A percentile compares a stretch with the other conserved stretches of the same genome.
These are phyloP conservation scores for Ascochyta pisi DNA, from an alignment of 2,329 filamentous ascomycete species.

Conservation along the genomic window DNA sequence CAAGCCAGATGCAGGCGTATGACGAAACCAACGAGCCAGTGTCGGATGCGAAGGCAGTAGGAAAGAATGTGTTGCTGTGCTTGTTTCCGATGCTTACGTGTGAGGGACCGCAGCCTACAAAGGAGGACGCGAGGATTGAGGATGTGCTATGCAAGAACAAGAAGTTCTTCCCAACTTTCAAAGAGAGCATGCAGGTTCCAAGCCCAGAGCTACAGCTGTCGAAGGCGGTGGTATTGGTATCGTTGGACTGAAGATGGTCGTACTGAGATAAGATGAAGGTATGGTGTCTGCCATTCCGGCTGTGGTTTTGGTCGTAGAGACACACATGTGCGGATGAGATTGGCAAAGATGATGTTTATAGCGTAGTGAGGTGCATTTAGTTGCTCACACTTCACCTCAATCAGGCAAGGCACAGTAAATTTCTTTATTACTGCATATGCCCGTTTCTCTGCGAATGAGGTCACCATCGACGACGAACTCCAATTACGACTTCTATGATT, in stretches of 20 bases:
- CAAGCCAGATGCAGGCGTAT: slow-evolving; percentile 19
- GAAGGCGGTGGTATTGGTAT: slow-evolving; percentile 16
- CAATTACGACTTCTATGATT: too few species aligned
- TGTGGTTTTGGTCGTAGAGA: too few species aligned
- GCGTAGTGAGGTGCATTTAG: too few species aligned
- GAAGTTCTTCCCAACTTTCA: slow-evolving; percentile 11
- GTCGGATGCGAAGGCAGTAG: not conserved
- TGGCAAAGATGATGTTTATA: too few species aligned
- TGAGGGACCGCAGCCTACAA: not conserved
- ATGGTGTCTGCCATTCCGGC: too few species aligned
- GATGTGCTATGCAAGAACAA: slow-evolving; percentile 15
- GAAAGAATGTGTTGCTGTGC: slow-evolving; percentile 12
- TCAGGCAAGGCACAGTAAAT: too few species aligned
- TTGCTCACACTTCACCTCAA: too few species aligned
- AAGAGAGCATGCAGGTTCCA: slow-evolving; percentile 7
- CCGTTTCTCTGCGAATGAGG: too few species aligned
- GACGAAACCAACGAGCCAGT: not conserved
- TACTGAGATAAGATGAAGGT: too few species aligned
- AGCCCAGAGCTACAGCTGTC: not conserved
- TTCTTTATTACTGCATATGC: too few species aligned
- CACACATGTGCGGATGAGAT: too few species aligned
- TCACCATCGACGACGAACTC: too few species aligned
- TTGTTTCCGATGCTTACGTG: slow-evolving; percentile 19
- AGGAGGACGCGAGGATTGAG: not conserved
- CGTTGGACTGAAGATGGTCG: not conserved